Percentiles rank a stretch among this genome's conserved stretches.
Evolutionary conservation across 768 basidiomycete species (phyloP).

Genomic region (Termitomyces sp.): DNA sequence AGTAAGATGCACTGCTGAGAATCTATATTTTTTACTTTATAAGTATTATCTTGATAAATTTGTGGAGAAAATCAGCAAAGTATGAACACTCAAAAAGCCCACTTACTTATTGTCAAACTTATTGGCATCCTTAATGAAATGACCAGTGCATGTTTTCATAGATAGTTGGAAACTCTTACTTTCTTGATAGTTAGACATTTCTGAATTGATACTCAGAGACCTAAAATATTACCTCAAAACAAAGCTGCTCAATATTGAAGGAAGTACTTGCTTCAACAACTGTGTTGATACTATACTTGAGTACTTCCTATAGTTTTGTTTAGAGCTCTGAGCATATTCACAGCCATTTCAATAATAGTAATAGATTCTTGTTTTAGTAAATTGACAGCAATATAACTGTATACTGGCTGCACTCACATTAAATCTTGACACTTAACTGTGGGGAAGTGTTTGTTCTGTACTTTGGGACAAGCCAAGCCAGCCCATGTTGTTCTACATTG

Average conservation of each 20-base stretch:
- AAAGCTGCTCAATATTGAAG: not conserved
- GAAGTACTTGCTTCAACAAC: slow-evolving; percentile 40
- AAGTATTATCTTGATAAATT: slow-evolving; percentile 70
- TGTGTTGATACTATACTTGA: slow-evolving; percentile 52
- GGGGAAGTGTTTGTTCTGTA: slow-evolving; percentile 28
- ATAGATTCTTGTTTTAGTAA: slow-evolving; percentile 41
- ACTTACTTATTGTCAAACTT: slow-evolving; percentile 55
- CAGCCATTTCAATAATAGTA: slow-evolving; percentile 70
- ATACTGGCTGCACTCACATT: slow-evolving; percentile 16
- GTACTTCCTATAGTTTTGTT: slow-evolving; percentile 53
- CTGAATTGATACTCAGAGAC: slow-evolving; percentile 58
- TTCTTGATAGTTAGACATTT: slow-evolving; percentile 31
- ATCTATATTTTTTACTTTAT: slow-evolving; percentile 72
- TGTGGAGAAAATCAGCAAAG: slow-evolving; percentile 4
- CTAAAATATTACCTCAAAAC: slow-evolving; percentile 26
- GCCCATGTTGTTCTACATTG: slow-evolving; percentile 49
- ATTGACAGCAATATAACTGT: not conserved
- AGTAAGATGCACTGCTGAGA: slow-evolving; percentile 69
- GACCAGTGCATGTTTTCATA: slow-evolving; percentile 51
- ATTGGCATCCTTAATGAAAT: slow-evolving; percentile 54
- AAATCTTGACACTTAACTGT: slow-evolving; percentile 10
- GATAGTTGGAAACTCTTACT: slow-evolving; percentile 26
- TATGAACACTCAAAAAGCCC: not conserved
- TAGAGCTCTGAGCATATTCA: slow-evolving; percentile 50
- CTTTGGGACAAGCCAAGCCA: slow-evolving; percentile 31